Conservation (phyloP, 345 rosid species). For the Citrus cavaleriei region DNA sequence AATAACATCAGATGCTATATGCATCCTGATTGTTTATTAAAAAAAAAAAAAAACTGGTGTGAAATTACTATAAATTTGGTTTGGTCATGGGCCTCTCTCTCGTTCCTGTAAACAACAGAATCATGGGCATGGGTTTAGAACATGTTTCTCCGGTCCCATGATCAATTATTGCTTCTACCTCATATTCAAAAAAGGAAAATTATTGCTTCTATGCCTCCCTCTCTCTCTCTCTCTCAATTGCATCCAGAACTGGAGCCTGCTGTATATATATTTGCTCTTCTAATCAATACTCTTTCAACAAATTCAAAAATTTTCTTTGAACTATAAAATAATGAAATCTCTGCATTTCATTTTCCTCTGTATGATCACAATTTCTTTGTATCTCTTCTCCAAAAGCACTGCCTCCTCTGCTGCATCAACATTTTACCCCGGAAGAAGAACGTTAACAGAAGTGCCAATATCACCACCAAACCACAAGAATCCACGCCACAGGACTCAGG, state of each 20-base stretch:
- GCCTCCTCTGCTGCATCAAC: slow-evolving; percentile 21
- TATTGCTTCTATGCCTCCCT: not conserved
- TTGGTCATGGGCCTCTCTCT: not conserved
- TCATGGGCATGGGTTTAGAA: slow-evolving; percentile 10
- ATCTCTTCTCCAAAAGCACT: slow-evolving; percentile 8
- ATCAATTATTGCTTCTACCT: slow-evolving; percentile 24
- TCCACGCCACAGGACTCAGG: slow-evolving; percentile 12
- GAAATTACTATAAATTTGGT: too few species aligned
- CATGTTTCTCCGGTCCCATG: slow-evolving; percentile 18
- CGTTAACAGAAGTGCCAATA: slow-evolving; percentile 12
- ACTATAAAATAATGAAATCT: slow-evolving; percentile 25
- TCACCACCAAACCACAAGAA: slow-evolving; percentile 9
- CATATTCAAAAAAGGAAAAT: too few species aligned
- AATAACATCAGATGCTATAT: too few species aligned
- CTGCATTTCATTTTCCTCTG: slow-evolving; percentile 12
- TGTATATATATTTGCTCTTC: slow-evolving; percentile 5
- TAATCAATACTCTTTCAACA: not conserved
- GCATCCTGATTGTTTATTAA: too few species aligned
- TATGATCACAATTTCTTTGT: slow-evolving; percentile 15
- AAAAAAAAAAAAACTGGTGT: too few species aligned
- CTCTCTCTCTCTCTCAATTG: not conserved
- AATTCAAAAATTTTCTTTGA: not conserved
- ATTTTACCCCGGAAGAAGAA: slow-evolving; percentile 20
- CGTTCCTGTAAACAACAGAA: not conserved
- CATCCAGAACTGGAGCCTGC: not conserved